Conservation (phyloP, 805 yeast genomes). For the Kuraishia cidri region DNA sequence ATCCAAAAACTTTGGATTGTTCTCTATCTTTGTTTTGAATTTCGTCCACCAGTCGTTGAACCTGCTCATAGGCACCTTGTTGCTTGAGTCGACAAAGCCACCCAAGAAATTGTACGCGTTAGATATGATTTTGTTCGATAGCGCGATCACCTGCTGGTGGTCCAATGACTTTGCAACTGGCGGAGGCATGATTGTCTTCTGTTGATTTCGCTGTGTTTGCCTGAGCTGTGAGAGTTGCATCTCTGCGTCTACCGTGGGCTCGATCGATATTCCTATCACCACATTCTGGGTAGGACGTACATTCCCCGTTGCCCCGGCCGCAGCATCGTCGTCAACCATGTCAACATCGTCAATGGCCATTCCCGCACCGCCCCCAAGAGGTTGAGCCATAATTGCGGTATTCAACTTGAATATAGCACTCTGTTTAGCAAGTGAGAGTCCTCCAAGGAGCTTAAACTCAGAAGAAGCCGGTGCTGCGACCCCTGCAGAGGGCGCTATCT, state of each 20-base stretch:
- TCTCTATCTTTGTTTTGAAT: constrained; percentile 63
- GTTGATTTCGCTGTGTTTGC: constrained; percentile 9
- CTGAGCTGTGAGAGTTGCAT: constrained; percentile 31
- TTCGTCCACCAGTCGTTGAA: constrained; percentile 96
- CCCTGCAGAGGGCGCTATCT: constrained; percentile 56
- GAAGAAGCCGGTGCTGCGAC: constrained; percentile 21
- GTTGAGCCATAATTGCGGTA: constrained; percentile 16
- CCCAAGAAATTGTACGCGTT: constrained; percentile 89
- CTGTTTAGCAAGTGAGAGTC: constrained; percentile 58
- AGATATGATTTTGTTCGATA: constrained; percentile 83
- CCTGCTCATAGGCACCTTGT: constrained; percentile 78
- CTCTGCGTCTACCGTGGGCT: constrained; percentile 63
- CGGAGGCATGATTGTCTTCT: constrained; percentile 22
- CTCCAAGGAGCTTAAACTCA: constrained; percentile 60
- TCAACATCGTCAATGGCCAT: constrained; percentile 31
- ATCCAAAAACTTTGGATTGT: constrained; percentile 79
- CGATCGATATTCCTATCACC: constrained; percentile 84
- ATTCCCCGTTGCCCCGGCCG: constrained; percentile 18
- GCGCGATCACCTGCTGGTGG: constrained; percentile 29
- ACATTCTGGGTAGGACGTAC: constrained; percentile 12
- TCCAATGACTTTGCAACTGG: constrained; percentile 10
- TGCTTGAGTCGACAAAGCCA: constrained; percentile 74
- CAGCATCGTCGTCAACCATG: constrained; percentile 29
- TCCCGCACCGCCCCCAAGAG: background rate
- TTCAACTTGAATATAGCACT: constrained; percentile 87